Conservation (phyloP, 371 early-diverging fungal species). For the Fennellomyces sp. region DNA sequence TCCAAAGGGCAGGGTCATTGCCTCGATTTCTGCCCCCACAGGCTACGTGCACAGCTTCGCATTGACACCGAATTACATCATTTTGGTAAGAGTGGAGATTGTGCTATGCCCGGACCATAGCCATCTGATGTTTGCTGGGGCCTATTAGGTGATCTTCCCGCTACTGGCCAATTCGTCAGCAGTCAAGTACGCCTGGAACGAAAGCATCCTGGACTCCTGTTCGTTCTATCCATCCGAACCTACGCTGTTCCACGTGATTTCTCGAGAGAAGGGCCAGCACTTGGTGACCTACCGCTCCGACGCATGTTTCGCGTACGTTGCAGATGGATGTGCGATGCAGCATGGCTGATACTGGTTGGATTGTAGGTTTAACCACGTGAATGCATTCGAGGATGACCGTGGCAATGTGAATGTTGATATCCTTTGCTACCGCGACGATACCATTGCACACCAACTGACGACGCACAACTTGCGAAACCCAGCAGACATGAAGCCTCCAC, state of each 20-base stretch:
- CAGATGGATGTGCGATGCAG: too few species aligned
- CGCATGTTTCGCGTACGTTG: conserved; percentile 61
- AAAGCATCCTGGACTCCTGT: conserved; percentile 70
- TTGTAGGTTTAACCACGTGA: conserved; percentile 72
- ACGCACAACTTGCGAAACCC: conserved; percentile 60
- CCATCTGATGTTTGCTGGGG: not conserved
- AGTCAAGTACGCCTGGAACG: conserved; percentile 71
- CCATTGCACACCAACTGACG: conserved; percentile 60
- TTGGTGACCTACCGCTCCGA: conserved; percentile 68
- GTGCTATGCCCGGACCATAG: not conserved
- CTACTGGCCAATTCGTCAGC: conserved; percentile 62
- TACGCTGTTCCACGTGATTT: conserved; percentile 70
- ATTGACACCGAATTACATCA: conserved; percentile 68
- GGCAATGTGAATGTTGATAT: conserved; percentile 70
- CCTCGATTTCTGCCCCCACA: conserved; percentile 63
- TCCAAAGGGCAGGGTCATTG: conserved; percentile 69
- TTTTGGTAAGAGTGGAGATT: conserved; percentile 67
- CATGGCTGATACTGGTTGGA: too few species aligned
- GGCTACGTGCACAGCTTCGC: conserved; percentile 77
- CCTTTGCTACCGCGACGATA: conserved; percentile 63
- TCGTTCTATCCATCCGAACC: conserved; percentile 60
- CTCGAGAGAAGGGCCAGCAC: conserved; percentile 66
- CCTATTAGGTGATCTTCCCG: conserved; percentile 51
- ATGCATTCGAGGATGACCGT: conserved; percentile 72
- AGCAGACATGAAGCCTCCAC: conserved; percentile 32